Percentiles rank a stretch among this genome's conserved stretches.
Conservation (phyloP, 768 basidiomycete genomes). For the Hydnomerulius pinastri region DNA sequence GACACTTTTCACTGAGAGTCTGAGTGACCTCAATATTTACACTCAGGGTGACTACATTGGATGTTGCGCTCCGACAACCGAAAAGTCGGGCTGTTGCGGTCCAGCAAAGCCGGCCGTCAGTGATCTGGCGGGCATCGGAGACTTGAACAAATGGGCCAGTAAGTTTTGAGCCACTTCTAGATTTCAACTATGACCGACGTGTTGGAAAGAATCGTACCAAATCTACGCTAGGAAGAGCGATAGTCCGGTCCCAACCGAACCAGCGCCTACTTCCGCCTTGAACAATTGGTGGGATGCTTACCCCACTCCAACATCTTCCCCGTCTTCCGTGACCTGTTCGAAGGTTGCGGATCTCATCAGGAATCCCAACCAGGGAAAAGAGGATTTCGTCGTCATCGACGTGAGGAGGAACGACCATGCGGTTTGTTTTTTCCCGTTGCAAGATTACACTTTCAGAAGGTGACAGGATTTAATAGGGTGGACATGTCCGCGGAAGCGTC, state of each 20-base stretch:
- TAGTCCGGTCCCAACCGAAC: neutral
- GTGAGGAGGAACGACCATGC: slow-evolving; percentile 49
- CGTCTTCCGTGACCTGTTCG: slow-evolving; percentile 31
- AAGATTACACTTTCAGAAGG: neutral
- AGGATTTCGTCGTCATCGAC: slow-evolving; percentile 47
- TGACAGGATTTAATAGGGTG: slow-evolving; percentile 39
- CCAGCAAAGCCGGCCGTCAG: neutral
- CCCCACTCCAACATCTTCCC: slow-evolving; percentile 38
- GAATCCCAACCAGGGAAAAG: slow-evolving; percentile 8
- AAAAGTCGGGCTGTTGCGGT: slow-evolving; percentile 5
- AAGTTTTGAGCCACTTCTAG: slow-evolving; percentile 11
- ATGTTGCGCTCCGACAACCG: slow-evolving; percentile 15
- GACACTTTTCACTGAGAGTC: slow-evolving; percentile 39
- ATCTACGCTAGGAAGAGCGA: slow-evolving; percentile 45
- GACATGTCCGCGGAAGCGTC: slow-evolving; percentile 52
- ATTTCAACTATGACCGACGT: neutral
- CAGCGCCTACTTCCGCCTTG: slow-evolving; percentile 25
- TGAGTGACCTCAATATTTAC: slow-evolving; percentile 44
- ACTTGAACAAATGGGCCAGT: slow-evolving; percentile 50
- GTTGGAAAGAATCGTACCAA: slow-evolving; percentile 44
- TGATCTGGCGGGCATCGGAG: slow-evolving; percentile 18
- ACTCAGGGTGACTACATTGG: slow-evolving; percentile 17
- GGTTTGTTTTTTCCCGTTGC: slow-evolving; percentile 29
- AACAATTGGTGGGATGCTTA: slow-evolving; percentile 57
- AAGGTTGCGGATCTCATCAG: slow-evolving; percentile 38